Evolutionary conservation across 179 eudicot species (phyloP).

Genomic region (Corrigiola litoralis): DNA sequence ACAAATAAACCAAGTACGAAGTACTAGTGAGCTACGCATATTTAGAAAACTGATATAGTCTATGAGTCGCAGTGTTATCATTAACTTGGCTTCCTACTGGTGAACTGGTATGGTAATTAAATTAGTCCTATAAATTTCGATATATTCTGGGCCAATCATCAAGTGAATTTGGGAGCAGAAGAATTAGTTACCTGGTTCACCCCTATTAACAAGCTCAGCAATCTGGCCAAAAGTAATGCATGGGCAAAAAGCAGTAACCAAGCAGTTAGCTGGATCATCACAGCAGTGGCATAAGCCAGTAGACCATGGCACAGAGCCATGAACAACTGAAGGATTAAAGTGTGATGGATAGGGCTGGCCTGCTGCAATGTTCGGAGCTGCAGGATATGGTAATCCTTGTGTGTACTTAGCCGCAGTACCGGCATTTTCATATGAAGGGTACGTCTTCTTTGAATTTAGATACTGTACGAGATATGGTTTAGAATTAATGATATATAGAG

Average conservation of each 20-base stretch:
- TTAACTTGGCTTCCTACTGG: too few species aligned
- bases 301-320: constrained; percentile 23
- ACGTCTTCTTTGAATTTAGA: background rate
- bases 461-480: background rate
- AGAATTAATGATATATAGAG: background rate
- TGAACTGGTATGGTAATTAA: too few species aligned
- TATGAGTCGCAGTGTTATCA: too few species aligned
- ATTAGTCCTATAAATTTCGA: background rate
- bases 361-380: constrained; percentile 21
- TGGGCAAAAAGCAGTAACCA: constrained; percentile 37
- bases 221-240: constrained; percentile 40
- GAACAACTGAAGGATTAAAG: background rate
- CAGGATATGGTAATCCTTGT: constrained; percentile 16
- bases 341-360: constrained; percentile 21
- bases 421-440: constrained; percentile 12
- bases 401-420: constrained; percentile 11
- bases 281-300: constrained; percentile 39
- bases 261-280: constrained; percentile 42
- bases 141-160: background rate
- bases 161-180: background rate
- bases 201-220: constrained; percentile 34
- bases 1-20: too few species aligned
- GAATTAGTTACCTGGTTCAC: constrained; percentile 22
- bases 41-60: too few species aligned
- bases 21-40: too few species aligned